Percentiles rank a stretch among this genome's conserved stretches.
These are phyloP conservation scores for Thuja plicata DNA, from an alignment of 83 land plant genomes.

Conservation along the genomic window DNA sequence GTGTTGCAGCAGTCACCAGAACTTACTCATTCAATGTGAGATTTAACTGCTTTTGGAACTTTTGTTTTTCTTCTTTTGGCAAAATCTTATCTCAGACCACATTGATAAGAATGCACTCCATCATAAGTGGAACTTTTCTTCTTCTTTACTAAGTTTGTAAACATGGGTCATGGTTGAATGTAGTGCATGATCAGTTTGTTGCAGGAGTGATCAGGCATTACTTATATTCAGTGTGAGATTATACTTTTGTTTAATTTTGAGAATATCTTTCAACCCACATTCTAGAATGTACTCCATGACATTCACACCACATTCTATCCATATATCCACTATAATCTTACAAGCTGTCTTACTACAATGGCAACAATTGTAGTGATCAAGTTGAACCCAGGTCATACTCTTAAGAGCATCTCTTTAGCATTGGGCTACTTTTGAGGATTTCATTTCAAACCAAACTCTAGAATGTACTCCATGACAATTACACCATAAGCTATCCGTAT, in stretches of 20 bases:
- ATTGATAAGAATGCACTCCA: too few species aligned
- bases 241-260: too few species aligned
- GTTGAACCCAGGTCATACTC: neutral
- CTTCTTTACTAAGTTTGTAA: neutral
- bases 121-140: too few species aligned
- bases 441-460: too few species aligned
- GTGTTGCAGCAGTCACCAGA: neutral
- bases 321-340: neutral
- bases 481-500: too few species aligned
- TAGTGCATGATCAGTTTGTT: neutral
- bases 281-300: neutral
- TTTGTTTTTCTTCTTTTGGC: neutral
- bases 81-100: too few species aligned
- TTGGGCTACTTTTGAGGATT: neutral
- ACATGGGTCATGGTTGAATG: neutral
- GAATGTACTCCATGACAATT: too few species aligned
- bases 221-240: too few species aligned
- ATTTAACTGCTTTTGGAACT: neutral
- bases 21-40: neutral
- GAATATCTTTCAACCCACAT: too few species aligned
- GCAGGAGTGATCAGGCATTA: too few species aligned
- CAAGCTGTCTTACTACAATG: neutral
- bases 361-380: neutral
- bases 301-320: neutral
- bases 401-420: neutral